A percentile compares a stretch with the other conserved stretches of the same genome.
Conservation (phyloP, 1,284 basidiomycete genomes). For the Malassezia furfur region DNA sequence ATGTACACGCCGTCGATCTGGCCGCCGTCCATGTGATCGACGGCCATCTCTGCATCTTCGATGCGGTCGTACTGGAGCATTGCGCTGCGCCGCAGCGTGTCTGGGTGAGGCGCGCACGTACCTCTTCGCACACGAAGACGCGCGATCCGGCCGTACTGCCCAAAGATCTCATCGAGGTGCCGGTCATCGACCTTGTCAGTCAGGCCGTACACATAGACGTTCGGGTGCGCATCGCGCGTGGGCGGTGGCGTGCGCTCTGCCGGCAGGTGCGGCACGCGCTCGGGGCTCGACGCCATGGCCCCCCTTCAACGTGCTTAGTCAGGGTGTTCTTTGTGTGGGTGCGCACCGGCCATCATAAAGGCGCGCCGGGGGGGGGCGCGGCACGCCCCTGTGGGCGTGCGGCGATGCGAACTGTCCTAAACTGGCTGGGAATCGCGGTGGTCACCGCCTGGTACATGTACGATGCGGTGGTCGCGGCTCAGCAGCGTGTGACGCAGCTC, state of each 20-base stretch:
- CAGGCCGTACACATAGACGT: constrained; percentile 19
- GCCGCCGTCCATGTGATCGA: constrained; percentile 27
- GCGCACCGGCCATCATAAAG: not conserved
- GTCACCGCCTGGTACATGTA: not conserved
- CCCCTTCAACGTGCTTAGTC: not conserved
- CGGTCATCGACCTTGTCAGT: constrained; percentile 19
- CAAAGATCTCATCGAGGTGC: constrained; percentile 27
- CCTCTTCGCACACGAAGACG: not conserved
- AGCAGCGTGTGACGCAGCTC: not conserved
- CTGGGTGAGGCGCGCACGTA: not conserved
- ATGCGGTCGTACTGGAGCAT: constrained; percentile 17
- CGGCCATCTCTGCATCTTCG: constrained; percentile 22
- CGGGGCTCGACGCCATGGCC: not conserved
- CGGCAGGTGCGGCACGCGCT: not conserved
- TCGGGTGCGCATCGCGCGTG: not conserved
- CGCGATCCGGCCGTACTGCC: constrained; percentile 21
- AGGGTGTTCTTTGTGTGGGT: not conserved
- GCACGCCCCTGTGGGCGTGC: not conserved
- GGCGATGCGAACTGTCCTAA: not conserved
- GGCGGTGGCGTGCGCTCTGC: not conserved
- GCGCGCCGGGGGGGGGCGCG: not conserved
- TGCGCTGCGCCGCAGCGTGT: constrained; percentile 6
- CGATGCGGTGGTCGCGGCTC: not conserved
- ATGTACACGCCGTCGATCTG: constrained; percentile 29
- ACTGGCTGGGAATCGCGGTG: not conserved